Base-by-base conservation (phyloP, 306 rosid genomes). In the Myrica gale region DNA sequence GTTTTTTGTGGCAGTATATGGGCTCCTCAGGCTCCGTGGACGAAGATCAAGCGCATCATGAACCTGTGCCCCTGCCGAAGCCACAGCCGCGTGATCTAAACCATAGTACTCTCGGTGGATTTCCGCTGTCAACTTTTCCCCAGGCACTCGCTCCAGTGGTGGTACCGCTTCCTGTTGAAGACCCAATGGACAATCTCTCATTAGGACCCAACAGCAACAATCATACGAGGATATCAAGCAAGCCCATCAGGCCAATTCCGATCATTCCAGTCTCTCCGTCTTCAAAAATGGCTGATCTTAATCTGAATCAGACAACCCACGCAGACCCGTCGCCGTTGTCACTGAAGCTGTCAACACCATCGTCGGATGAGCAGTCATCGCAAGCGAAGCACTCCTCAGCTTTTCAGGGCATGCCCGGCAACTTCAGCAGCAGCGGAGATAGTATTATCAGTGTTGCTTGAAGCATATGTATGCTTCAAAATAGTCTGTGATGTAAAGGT, bases 401-500 rank as follows among this genome's bases (percentile, higher is more conserved):
- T 74, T 91, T 90, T 67, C 89, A 86, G 78, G 58, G 80, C 47
- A 83, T 89, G 84, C 71, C 97, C 2, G 88, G 85, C 6, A 82
- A 82, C 69, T 87, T 82, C 73, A 56, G 71, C 51, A 69, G 78
- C 11, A 82, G 88, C 48, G 94, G 92, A 12, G 97, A 94, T 74
- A 81, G 86, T 68, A 89, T 91, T 60, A 89, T 94, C 9, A 90
- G 89, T 52, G 98, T 94, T 79, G 97, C 97, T 72, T 94, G 83
- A 91, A 57, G 72, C 20, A 66, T 44, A 74, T 32, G 3, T 42
- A 62, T 68, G 74, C 5, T 70, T 13, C 12, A 23, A 16, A 20
- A 15, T 53, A 50, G 11, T 80, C 69, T 60, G 39, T 71, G 44
- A 15, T 81, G 85, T 81, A 81, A 81, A 79, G 75, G 71, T 71